Evolutionary conservation across 2,329 filamentous ascomycete species (phyloP).

Genomic region (Aspergillus sp.): DNA sequence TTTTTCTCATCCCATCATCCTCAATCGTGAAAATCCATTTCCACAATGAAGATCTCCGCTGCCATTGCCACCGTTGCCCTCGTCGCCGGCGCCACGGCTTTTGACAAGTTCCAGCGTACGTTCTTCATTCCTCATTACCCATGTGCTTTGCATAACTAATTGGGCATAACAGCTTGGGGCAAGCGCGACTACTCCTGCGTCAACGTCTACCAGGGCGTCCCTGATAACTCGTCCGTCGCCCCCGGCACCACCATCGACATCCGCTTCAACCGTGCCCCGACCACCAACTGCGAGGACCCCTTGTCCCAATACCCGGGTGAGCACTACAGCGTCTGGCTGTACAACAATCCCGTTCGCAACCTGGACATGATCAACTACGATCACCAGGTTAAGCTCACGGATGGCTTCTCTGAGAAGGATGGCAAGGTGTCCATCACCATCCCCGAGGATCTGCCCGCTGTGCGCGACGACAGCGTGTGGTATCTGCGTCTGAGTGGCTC

Average conservation of each 20-base stretch:
- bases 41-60: constrained; percentile 24
- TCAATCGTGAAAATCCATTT: neutral
- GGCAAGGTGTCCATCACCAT: constrained; percentile 19
- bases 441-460: constrained; percentile 18
- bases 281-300: constrained; percentile 17
- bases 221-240: constrained; percentile 23
- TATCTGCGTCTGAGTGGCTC: constrained; percentile 21
- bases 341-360: constrained; percentile 24
- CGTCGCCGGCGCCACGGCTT: constrained; percentile 20
- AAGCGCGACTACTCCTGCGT: constrained; percentile 28
- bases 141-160: neutral
- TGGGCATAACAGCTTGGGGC: constrained; percentile 21
- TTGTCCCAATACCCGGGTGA: constrained; percentile 14
- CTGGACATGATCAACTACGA: constrained; percentile 16
- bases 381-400: constrained; percentile 12
- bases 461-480: constrained; percentile 21
- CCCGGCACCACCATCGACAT: constrained; percentile 18
- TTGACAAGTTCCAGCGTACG: constrained; percentile 26
- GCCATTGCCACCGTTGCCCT: constrained; percentile 18
- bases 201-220: constrained; percentile 27
- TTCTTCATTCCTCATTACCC: neutral
- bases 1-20: too few relatives aligned
- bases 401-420: constrained; percentile 11
- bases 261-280: constrained; percentile 21
- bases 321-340: constrained; percentile 22